Evolutionary conservation across 2,329 filamentous ascomycete species (phyloP).

Genomic region (Piedraia hortae): DNA sequence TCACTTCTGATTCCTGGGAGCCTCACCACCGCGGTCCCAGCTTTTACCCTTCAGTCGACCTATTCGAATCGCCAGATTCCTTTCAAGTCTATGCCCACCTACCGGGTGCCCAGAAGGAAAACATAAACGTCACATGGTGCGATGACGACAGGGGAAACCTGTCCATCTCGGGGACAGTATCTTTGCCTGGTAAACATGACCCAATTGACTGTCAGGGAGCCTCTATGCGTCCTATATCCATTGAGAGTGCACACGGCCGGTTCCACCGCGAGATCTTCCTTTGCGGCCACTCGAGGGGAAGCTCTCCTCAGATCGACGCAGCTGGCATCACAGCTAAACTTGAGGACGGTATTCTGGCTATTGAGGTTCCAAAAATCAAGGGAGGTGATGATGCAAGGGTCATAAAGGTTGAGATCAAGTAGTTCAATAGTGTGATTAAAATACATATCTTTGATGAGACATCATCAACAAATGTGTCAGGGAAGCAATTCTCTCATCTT

Average conservation of each 20-base stretch:
- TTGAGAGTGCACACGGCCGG: conserved; percentile 45
- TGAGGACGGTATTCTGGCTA: conserved; percentile 47
- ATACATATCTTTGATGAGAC: too few relatives aligned
- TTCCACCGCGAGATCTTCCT: conserved; percentile 47
- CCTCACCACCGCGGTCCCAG: too few relatives aligned
- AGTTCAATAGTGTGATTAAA: too few relatives aligned
- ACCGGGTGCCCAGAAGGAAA: conserved; percentile 53
- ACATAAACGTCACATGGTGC: conserved; percentile 52
- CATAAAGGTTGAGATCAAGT: too few relatives aligned
- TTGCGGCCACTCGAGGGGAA: conserved; percentile 21
- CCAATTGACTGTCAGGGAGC: too few relatives aligned
- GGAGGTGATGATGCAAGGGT: too few relatives aligned
- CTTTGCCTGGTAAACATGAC: too few relatives aligned
- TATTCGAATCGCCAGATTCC: conserved; percentile 39
- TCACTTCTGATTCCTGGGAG: too few relatives aligned
- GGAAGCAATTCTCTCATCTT: too few relatives aligned
- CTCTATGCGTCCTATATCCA: conserved; percentile 41
- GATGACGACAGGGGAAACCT: conserved; percentile 38
- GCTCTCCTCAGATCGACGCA: conserved; percentile 35
- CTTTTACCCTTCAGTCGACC: conserved; percentile 41
- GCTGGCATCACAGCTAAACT: conserved; percentile 45
- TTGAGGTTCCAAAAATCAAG: conserved; percentile 70
- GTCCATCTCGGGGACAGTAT: conserved; percentile 41
- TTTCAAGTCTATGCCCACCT: conserved; percentile 47
- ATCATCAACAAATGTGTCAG: too few relatives aligned